phyloP scores from a whole-genome alignment of 371 early-diverging fungal species.

The Mortierella sp. region DNA sequence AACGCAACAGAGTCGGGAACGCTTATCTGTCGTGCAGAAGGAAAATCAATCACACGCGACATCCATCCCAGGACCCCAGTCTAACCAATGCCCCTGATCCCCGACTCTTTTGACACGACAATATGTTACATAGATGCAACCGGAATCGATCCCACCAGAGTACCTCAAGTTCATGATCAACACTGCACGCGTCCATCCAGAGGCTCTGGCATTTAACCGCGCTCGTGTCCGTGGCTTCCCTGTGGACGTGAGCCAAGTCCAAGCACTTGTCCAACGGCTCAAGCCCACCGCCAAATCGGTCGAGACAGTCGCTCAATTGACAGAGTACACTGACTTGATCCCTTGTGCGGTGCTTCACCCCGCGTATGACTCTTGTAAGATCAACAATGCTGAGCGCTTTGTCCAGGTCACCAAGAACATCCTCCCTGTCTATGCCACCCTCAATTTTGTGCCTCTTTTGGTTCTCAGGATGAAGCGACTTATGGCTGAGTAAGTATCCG shows the following conservation, averaged over 20 bases:
- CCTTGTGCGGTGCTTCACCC: slow-evolving; percentile 76
- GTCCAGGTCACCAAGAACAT: slow-evolving; percentile 72
- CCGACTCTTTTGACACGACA: not conserved
- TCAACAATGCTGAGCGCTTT: slow-evolving; percentile 66
- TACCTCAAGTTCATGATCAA: slow-evolving; percentile 80
- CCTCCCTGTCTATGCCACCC: slow-evolving; percentile 77
- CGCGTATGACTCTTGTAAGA: slow-evolving; percentile 67
- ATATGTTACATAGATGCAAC: slow-evolving; percentile 65
- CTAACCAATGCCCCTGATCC: not conserved
- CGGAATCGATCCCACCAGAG: slow-evolving; percentile 76
- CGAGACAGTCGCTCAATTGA: slow-evolving; percentile 52
- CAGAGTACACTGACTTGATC: slow-evolving; percentile 41
- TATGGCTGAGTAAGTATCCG: slow-evolving; percentile 57
- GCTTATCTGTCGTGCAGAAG: not conserved
- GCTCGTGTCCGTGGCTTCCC: slow-evolving; percentile 67
- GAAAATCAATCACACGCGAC: not conserved
- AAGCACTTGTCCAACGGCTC: slow-evolving; percentile 59
- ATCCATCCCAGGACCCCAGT: not conserved
- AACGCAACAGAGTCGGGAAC: not conserved
- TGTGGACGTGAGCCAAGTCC: slow-evolving; percentile 63
- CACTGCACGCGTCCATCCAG: slow-evolving; percentile 74
- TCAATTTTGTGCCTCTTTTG: slow-evolving; percentile 80
- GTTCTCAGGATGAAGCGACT: slow-evolving; percentile 71
- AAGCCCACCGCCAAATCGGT: slow-evolving; percentile 66
- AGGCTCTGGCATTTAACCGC: slow-evolving; percentile 66